Conservation (phyloP, 441 rosid species). For the Capsella rubella region DNA sequence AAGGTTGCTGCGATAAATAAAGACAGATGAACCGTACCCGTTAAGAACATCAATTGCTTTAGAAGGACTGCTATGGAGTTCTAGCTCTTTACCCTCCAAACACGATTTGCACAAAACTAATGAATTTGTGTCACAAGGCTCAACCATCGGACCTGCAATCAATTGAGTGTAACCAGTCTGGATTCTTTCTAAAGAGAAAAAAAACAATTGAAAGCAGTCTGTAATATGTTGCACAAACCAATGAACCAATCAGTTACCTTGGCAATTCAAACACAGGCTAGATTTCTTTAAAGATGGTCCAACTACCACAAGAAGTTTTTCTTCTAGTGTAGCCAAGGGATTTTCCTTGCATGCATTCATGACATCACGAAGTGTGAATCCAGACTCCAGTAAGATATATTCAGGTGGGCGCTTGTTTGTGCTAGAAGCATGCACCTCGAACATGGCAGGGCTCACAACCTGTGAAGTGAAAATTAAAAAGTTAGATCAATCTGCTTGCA, state of each 20-base stretch:
- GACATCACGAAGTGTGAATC: constrained; percentile 79
- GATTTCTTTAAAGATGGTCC: constrained; percentile 65
- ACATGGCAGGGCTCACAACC: constrained; percentile 67
- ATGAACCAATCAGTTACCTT: constrained; percentile 61
- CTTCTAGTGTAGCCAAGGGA: constrained; percentile 66
- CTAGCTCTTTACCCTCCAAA: constrained; percentile 48
- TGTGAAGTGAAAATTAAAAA: constrained; percentile 34
- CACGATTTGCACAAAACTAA: constrained; percentile 64
- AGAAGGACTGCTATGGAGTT: constrained; percentile 41
- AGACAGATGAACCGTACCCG: constrained; percentile 50
- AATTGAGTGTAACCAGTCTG: constrained; percentile 20
- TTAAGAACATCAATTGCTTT: constrained; percentile 43
- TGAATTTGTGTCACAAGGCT: constrained; percentile 45
- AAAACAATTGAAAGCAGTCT: constrained; percentile 24
- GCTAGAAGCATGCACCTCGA: constrained; percentile 87
- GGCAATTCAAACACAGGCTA: constrained; percentile 75
- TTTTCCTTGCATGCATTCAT: constrained; percentile 77
- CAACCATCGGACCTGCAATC: constrained; percentile 54
- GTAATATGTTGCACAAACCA: constrained; percentile 31
- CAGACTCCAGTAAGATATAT: constrained; percentile 74
- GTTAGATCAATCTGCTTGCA: constrained; percentile 18
- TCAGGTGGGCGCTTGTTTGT: constrained; percentile 89
- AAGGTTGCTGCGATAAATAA: background rate
- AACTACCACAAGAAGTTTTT: constrained; percentile 53
- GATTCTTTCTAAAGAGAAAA: background rate